Percentiles rank a stretch among this genome's conserved stretches.
Conservation (phyloP, 2,329 filamentous ascomycete genomes). For the Alternaria infectoria region DNA sequence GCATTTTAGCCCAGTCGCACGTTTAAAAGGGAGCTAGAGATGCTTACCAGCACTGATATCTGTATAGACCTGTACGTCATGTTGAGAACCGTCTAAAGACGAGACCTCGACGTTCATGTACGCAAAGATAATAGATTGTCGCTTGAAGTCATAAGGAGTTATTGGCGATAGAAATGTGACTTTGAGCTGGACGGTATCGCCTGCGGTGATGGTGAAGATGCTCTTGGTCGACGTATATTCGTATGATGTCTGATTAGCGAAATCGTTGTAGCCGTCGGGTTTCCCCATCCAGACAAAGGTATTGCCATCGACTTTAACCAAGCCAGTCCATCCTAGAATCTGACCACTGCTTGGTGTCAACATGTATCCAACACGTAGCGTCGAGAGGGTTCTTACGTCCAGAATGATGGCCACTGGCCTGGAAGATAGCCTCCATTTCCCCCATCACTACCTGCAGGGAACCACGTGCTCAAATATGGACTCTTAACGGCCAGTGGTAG, state of each 20-base stretch:
- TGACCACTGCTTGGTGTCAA: conserved; percentile 54
- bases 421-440: conserved; percentile 71
- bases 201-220: conserved; percentile 71
- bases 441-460: conserved; percentile 65
- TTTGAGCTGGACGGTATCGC: conserved; percentile 66
- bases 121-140: conserved; percentile 73
- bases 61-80: conserved; percentile 73
- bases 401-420: conserved; percentile 73
- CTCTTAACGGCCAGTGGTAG: conserved; percentile 76
- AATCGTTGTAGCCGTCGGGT: conserved; percentile 53
- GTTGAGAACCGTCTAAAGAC: conserved; percentile 66
- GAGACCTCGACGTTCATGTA: conserved; percentile 70
- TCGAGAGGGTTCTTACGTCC: conserved; percentile 54
- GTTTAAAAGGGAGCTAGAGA: too few species aligned
- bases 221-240: conserved; percentile 76
- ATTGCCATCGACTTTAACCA: conserved; percentile 68
- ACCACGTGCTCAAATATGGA: conserved; percentile 77
- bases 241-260: conserved; percentile 67
- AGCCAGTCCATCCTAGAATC: conserved; percentile 69
- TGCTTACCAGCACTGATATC: conserved; percentile 72
- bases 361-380: conserved; percentile 51
- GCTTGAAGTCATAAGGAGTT: conserved; percentile 67
- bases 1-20: conserved; percentile 9
- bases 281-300: conserved; percentile 50
- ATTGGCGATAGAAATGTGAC: conserved; percentile 75